Conservation (phyloP, 352 stramenopile genomes). For the Pythium phragmiticola region DNA sequence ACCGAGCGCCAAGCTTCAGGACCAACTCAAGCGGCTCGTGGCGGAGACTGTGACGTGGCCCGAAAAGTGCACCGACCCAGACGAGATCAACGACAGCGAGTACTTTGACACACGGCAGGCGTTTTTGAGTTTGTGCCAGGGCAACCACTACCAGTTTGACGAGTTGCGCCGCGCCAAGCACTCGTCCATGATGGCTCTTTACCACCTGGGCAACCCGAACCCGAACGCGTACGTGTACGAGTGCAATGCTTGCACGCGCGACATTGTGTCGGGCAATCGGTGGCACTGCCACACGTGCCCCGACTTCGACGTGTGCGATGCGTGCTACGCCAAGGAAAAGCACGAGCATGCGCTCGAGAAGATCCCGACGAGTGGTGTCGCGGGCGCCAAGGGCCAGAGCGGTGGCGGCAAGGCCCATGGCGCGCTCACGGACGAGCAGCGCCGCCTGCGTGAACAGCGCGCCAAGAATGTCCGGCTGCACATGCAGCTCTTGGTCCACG, state of each 20-base stretch:
- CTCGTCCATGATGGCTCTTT: slow-evolving; percentile 99
- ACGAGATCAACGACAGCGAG: slow-evolving; percentile 87
- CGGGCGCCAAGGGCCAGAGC: slow-evolving; percentile 14
- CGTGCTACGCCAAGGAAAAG: slow-evolving; percentile 83
- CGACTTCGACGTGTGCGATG: slow-evolving; percentile 90
- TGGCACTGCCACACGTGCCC: slow-evolving; percentile 89
- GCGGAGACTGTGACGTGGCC: slow-evolving; percentile 59
- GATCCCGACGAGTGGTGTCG: slow-evolving; percentile 64
- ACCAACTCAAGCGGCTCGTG: slow-evolving; percentile 47
- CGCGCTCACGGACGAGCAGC: slow-evolving; percentile 60
- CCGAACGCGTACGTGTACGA: slow-evolving; percentile 87
- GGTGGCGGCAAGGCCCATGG: slow-evolving; percentile 23
- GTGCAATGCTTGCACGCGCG: slow-evolving; percentile 81
- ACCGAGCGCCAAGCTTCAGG: slow-evolving; percentile 39
- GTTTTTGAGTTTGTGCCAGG: slow-evolving; percentile 96
- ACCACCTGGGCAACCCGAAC: slow-evolving; percentile 97
- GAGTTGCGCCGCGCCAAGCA: slow-evolving; percentile 98
- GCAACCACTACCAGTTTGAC: slow-evolving; percentile 99
- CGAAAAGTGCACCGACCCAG: slow-evolving; percentile 73
- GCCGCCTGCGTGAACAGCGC: slow-evolving; percentile 74
- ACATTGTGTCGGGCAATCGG: slow-evolving; percentile 82
- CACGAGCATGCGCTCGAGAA: slow-evolving; percentile 80
- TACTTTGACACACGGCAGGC: slow-evolving; percentile 96
- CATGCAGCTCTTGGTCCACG: slow-evolving; percentile 98
- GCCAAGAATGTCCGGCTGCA: slow-evolving; percentile 96